Conservation (phyloP, 2,329 filamentous ascomycete genomes). For the Fusarium albosuccineum region DNA sequence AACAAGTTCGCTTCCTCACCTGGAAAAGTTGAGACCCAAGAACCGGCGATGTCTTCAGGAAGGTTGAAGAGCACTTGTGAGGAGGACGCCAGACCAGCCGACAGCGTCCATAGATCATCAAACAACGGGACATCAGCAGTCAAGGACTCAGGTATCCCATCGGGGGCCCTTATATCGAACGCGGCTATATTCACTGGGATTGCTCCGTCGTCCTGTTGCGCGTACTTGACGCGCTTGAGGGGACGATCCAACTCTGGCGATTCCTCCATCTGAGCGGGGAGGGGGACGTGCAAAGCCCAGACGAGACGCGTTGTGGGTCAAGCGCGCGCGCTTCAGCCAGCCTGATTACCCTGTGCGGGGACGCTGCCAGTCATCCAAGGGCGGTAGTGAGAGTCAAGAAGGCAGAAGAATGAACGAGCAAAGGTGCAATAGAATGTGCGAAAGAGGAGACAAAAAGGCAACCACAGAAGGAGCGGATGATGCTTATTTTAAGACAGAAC, state of each 20-base stretch:
- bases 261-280: constrained; percentile 42
- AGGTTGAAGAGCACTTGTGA: constrained; percentile 39
- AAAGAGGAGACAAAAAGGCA: no score
- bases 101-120: constrained; percentile 36
- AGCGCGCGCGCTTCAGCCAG: no score
- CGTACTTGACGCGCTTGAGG: constrained; percentile 47
- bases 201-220: constrained; percentile 31
- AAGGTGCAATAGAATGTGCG: no score
- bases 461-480: no score
- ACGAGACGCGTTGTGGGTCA: no score
- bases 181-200: constrained; percentile 32
- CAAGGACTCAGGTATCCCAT: constrained; percentile 26
- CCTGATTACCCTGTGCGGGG: no score
- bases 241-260: constrained; percentile 44
- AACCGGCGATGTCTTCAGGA: constrained; percentile 31
- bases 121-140: constrained; percentile 34
- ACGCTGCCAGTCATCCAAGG: no score
- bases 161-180: constrained; percentile 23
- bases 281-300: no score
- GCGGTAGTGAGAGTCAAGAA: no score
- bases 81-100: constrained; percentile 36
- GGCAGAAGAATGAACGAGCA: no score
- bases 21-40: constrained; percentile 38
- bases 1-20: constrained; percentile 41
- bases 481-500: no score